phyloP scores from a whole-genome alignment of 441 rosid genomes.

The Theobroma grandiflorum region DNA sequence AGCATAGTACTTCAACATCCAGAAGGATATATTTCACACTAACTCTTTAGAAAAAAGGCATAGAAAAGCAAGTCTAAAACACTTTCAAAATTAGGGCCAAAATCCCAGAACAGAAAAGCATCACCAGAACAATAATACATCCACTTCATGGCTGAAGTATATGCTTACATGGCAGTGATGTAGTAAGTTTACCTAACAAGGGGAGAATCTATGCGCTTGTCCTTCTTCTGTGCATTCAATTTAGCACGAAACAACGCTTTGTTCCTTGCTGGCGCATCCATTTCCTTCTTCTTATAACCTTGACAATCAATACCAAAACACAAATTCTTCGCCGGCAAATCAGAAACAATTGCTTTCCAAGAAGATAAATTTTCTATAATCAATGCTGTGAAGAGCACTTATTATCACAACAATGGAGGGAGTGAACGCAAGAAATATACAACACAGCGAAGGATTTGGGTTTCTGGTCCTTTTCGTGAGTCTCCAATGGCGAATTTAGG shows the following conservation, averaged over 20 bases:
- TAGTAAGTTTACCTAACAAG: slow-evolving; percentile 64
- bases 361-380: no score
- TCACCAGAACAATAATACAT: not conserved
- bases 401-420: no score
- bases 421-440: no score
- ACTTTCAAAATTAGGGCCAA: not conserved
- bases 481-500: no score
- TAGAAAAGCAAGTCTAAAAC: not conserved
- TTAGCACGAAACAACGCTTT: slow-evolving; percentile 88
- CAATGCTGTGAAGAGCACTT: no score
- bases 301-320: not conserved
- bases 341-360: not conserved
- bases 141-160: not conserved
- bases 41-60: not conserved
- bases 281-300: slow-evolving; percentile 23
- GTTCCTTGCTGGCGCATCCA: slow-evolving; percentile 80
- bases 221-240: slow-evolving; percentile 81
- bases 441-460: no score
- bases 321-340: not conserved
- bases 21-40: slow-evolving; percentile 5
- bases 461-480: no score
- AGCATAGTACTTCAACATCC: not conserved
- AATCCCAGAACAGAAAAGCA: not conserved
- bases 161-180: not conserved
- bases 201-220: slow-evolving; percentile 80